Conservation (phyloP, 176 grass and related monocot species). For the Lolium perenne region DNA sequence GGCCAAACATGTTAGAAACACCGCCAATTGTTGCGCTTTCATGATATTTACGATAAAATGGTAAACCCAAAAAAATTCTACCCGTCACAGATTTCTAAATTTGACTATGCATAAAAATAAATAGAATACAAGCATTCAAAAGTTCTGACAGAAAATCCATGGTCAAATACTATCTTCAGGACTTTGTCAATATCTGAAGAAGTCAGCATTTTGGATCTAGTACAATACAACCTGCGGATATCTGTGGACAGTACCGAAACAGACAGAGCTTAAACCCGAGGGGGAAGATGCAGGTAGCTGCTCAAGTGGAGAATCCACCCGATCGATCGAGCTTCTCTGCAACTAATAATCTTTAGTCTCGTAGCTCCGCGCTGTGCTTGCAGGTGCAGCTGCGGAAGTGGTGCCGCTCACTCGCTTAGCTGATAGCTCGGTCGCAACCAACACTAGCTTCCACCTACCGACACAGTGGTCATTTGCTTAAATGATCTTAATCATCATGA, state of each 20-base stretch:
- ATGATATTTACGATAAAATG: no score
- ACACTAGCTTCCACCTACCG: constrained; percentile 29
- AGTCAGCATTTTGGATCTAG: neutral
- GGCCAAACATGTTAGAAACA: no score
- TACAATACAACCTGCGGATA: neutral
- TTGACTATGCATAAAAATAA: no score
- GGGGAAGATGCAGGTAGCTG: neutral
- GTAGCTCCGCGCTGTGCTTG: constrained; percentile 9
- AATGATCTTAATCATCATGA: neutral
- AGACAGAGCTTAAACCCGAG: neutral
- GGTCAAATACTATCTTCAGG: no score
- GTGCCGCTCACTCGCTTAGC: neutral
- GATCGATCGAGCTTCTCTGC: neutral
- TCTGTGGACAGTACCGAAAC: neutral
- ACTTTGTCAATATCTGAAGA: neutral
- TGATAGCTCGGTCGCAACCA: constrained; percentile 35
- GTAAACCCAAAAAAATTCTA: no score
- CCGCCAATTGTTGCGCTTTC: no score
- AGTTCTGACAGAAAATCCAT: no score
- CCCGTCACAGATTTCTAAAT: no score
- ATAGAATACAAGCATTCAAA: no score
- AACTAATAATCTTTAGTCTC: neutral
- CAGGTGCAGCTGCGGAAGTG: constrained; percentile 6
- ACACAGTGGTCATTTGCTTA: neutral
- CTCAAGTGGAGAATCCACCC: neutral